Conservation (phyloP, 805 yeast genomes). For the Metschnikowia bowlesiae region DNA sequence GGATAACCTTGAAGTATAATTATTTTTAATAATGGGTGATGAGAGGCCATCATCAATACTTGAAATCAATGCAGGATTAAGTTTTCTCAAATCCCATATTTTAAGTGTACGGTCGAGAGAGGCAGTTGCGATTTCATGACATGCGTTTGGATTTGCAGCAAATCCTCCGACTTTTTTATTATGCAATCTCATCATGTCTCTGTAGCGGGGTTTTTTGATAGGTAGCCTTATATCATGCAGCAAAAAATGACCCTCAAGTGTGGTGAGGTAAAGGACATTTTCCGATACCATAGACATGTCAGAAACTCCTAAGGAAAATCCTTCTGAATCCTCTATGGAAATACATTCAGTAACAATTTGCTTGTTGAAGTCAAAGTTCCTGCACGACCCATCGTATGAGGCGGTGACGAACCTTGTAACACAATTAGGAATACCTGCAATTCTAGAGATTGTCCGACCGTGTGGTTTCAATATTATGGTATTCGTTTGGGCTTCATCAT, state of each 20-base stretch:
- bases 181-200: constrained; percentile 55
- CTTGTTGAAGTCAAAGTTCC: constrained; percentile 63
- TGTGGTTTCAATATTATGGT: constrained; percentile 70
- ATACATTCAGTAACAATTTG: constrained; percentile 51
- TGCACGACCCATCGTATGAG: constrained; percentile 85
- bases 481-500: constrained; percentile 40
- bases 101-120: constrained; percentile 82
- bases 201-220: constrained; percentile 23
- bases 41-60: constrained; percentile 8
- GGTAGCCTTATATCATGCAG: constrained; percentile 61
- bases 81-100: constrained; percentile 78
- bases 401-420: constrained; percentile 59
- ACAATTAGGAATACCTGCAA: constrained; percentile 48
- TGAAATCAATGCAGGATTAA: constrained; percentile 19
- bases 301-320: constrained; percentile 57
- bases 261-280: constrained; percentile 64
- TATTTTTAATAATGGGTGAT: constrained; percentile 52
- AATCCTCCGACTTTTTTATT: constrained; percentile 94
- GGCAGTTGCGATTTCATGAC: constrained; percentile 74
- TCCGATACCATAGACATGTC: constrained; percentile 56
- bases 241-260: constrained; percentile 76
- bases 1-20: constrained; percentile 70
- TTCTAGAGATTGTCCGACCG: constrained; percentile 64
- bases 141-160: constrained; percentile 63
- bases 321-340: constrained; percentile 47